Evolutionary conservation across 2,329 filamentous ascomycete genomes (phyloP).

Genomic region (Xylariaceae sp.): DNA sequence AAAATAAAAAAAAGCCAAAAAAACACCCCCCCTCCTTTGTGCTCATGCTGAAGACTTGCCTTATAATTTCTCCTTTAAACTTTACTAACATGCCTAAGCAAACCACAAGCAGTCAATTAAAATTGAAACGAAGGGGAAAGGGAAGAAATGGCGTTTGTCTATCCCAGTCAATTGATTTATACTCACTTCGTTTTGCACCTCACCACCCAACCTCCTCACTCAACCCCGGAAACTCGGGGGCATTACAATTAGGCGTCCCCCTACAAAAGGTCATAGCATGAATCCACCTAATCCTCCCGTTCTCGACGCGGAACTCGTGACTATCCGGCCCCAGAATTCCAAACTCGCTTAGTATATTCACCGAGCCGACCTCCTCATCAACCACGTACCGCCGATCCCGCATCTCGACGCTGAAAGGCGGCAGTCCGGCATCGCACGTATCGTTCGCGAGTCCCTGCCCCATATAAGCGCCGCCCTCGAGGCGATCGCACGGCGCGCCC

Average conservation of each 20-base stretch:
- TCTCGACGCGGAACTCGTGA: constrained; percentile 29
- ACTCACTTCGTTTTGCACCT: too few relatives aligned
- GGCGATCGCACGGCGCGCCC: constrained; percentile 43
- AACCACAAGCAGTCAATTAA: too few relatives aligned
- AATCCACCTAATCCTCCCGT: constrained; percentile 27
- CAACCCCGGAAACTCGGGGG: constrained; percentile 24
- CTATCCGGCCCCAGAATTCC: constrained; percentile 28
- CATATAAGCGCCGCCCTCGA: constrained; percentile 39
- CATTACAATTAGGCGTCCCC: constrained; percentile 20
- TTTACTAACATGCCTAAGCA: too few relatives aligned
- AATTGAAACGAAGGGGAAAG: too few relatives aligned
- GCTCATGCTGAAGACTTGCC: too few relatives aligned
- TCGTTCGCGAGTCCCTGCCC: constrained; percentile 34
- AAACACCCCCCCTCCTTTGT: too few relatives aligned
- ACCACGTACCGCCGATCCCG: constrained; percentile 26
- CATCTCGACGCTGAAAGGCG: constrained; percentile 28
- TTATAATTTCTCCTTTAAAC: too few relatives aligned
- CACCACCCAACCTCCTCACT: constrained; percentile 25
- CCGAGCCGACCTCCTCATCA: constrained; percentile 24
- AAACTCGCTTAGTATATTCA: constrained; percentile 27
- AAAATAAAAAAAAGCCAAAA: too few relatives aligned
- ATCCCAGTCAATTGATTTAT: too few relatives aligned
- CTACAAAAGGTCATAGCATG: constrained; percentile 30
- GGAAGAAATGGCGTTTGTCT: too few relatives aligned
- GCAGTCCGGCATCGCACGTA: constrained; percentile 34